Evolutionary conservation across 768 basidiomycete genomes (phyloP).

Genomic region (Tulasnella sp.): DNA sequence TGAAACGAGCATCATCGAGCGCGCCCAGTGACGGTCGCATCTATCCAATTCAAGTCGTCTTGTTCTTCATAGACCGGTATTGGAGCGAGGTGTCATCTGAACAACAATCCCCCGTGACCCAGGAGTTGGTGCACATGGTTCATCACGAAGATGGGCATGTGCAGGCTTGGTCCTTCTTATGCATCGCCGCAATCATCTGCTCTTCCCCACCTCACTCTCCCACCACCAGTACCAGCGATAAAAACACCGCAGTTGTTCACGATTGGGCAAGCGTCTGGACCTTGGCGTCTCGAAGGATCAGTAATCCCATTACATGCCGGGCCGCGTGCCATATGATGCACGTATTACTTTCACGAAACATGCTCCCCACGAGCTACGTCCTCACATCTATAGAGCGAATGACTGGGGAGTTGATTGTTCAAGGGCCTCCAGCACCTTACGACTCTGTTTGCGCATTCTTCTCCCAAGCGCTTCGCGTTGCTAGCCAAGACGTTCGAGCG

Average conservation of each 20-base stretch:
- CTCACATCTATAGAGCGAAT: constrained; percentile 68
- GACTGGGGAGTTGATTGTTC: constrained; percentile 75
- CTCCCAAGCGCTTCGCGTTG: constrained; percentile 51
- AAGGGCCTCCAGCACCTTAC: constrained; percentile 77
- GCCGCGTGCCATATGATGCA: constrained; percentile 66
- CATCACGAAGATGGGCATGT: constrained; percentile 50
- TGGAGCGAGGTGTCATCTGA: constrained; percentile 53
- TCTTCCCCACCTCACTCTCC: constrained; percentile 16
- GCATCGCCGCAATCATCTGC: constrained; percentile 60
- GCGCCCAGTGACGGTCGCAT: constrained; percentile 10
- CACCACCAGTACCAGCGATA: constrained; percentile 4
- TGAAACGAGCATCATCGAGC: not conserved
- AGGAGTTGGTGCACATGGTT: constrained; percentile 48
- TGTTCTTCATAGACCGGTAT: constrained; percentile 76
- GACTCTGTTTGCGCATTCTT: constrained; percentile 88
- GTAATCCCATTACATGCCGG: constrained; percentile 58
- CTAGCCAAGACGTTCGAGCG: constrained; percentile 70
- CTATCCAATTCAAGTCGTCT: constrained; percentile 60
- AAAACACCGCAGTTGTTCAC: not conserved
- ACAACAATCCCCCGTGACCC: constrained; percentile 47
- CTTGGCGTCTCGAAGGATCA: constrained; percentile 64
- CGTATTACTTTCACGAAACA: constrained; percentile 37
- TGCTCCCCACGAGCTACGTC: constrained; percentile 42
- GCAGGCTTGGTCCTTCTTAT: constrained; percentile 81
- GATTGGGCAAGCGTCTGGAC: constrained; percentile 81